These are phyloP conservation scores for Leccinum barrowsii DNA, from an alignment of 768 basidiomycete genomes.

Conservation along the genomic window DNA sequence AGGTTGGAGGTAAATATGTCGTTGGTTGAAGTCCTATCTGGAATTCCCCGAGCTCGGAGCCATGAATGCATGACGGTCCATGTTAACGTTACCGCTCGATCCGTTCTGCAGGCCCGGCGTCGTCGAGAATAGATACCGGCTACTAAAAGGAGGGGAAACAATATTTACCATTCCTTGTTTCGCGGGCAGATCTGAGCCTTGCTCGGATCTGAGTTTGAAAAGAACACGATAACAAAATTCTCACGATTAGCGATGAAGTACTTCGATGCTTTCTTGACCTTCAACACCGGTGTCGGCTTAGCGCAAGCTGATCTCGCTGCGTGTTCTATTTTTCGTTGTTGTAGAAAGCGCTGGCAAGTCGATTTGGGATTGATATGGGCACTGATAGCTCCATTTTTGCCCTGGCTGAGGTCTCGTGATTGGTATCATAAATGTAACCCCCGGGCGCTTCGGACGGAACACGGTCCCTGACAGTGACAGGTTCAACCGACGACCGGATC, in stretches of 20 bases:
- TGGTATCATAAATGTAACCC: background rate
- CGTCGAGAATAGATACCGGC: no score
- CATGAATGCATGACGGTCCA: no score
- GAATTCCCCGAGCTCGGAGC: background rate
- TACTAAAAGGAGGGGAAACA: no score
- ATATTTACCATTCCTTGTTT: no score
- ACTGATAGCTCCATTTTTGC: background rate
- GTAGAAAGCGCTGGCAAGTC: background rate
- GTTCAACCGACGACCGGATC: background rate
- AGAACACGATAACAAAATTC: background rate
- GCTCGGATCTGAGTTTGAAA: no score
- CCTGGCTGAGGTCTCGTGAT: background rate
- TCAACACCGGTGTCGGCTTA: background rate
- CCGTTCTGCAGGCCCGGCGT: no score
- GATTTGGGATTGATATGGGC: background rate
- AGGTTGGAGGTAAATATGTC: background rate
- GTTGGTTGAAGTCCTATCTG: background rate
- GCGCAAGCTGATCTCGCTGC: background rate
- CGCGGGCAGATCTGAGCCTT: no score
- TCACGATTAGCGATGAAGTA: background rate
- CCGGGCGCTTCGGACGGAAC: slow-evolving; percentile 16
- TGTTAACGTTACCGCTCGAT: no score
- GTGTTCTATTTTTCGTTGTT: background rate
- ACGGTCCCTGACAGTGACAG: background rate
- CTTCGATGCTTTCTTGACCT: background rate